Percentiles rank a stretch among this genome's conserved stretches.
Conservation (phyloP, 2,329 filamentous ascomycete species). For the Colletotrichum lupini region DNA sequence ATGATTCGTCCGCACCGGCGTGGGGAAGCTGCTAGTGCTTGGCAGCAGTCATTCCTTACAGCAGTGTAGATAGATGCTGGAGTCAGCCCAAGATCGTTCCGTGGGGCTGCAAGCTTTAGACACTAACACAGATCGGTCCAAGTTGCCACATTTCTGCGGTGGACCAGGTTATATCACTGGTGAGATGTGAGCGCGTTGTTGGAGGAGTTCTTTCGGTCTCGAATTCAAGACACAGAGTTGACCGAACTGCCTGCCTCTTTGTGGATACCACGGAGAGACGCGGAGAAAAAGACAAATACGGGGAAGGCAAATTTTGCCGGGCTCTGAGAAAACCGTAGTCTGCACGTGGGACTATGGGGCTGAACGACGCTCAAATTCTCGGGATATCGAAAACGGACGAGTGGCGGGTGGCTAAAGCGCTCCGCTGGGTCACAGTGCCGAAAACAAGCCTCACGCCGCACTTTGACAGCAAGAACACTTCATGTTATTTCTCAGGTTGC, state of each 20-base stretch:
- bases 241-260: not conserved
- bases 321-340: not conserved
- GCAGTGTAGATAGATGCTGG: too few relatives aligned
- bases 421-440: too few relatives aligned
- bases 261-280: not conserved
- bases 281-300: not conserved
- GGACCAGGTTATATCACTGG: not conserved
- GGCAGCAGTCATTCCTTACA: not conserved
- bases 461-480: not conserved
- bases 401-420: not conserved
- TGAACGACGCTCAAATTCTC: not conserved
- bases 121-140: not conserved
- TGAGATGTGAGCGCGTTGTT: not conserved
- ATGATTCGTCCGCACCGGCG: not conserved
- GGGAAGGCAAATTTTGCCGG: not conserved
- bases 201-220: not conserved
- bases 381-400: not conserved
- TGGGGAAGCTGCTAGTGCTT: not conserved
- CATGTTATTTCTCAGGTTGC: not conserved
- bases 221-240: not conserved
- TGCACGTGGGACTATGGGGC: not conserved
- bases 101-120: not conserved
- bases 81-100: too few relatives aligned
- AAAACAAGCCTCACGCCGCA: not conserved
- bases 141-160: not conserved